These are phyloP conservation scores for Rutstroemia sp. DNA, from an alignment of 2,329 filamentous ascomycete genomes.

Conservation along the genomic window DNA sequence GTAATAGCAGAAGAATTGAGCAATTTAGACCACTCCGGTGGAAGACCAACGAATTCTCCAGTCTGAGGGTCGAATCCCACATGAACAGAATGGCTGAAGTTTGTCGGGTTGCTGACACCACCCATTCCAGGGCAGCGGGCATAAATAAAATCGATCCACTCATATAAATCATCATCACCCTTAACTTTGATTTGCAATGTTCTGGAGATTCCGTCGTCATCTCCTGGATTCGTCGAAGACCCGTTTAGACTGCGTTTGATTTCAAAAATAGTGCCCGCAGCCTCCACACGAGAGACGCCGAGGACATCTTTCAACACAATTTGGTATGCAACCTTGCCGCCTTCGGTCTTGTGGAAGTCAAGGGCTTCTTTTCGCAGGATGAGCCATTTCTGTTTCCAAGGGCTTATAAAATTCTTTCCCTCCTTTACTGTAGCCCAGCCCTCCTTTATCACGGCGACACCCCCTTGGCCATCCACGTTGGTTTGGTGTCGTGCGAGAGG, in stretches of 20 bases:
- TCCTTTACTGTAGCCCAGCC: constrained; percentile 85
- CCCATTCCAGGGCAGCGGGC: constrained; percentile 95
- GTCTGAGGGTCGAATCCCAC: constrained; percentile 95
- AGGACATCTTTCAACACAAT: constrained; percentile 82
- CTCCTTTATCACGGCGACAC: constrained; percentile 70
- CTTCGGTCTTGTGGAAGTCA: constrained; percentile 90
- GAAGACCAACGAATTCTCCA: constrained; percentile 89
- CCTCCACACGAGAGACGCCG: constrained; percentile 84
- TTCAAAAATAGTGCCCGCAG: constrained; percentile 87
- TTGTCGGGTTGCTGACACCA: constrained; percentile 95
- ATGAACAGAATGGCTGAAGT: constrained; percentile 95
- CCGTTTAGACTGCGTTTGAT: constrained; percentile 71
- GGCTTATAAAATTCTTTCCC: constrained; percentile 74
- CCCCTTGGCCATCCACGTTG: constrained; percentile 54
- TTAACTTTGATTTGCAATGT: constrained; percentile 90
- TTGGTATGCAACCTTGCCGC: constrained; percentile 78
- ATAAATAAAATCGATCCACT: constrained; percentile 98
- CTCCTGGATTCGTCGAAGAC: constrained; percentile 62
- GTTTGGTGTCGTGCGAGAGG: constrained; percentile 55
- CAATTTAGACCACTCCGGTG: constrained; percentile 94
- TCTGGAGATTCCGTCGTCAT: constrained; percentile 67
- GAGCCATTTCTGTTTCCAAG: constrained; percentile 86
- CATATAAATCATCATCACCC: constrained; percentile 92
- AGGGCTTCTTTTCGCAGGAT: constrained; percentile 88
- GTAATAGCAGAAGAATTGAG: constrained; percentile 95